Base-by-base conservation (phyloP, 768 basidiomycete species). In the Pleurotus salmoneostramineus region DNA sequence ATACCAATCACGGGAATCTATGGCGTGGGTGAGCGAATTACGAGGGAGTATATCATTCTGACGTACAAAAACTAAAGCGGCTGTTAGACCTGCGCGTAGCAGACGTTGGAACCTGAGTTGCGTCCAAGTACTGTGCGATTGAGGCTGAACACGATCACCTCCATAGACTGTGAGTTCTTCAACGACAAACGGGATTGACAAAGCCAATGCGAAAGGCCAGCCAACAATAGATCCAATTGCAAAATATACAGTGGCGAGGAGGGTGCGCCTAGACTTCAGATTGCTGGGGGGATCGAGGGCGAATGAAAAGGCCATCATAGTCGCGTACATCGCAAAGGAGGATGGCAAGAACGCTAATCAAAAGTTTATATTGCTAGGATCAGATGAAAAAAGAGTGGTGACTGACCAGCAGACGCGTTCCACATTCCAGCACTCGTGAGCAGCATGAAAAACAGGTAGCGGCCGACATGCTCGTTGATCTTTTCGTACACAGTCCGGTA, bases 201-300 rank as follows among this genome's bases (percentile, higher is more conserved):
- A 78, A 0, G 91, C 86, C 14, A 94, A 78, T n/a, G 91, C 79
- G 69, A 99, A 99, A 5, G 97, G 97, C 97, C 97, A 99, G 4
- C 96, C 97, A 35, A 98, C 82, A 50, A 98, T 83, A 1, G 87
- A 92, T 4, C 93, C 95, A 5, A 84, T 68, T 1, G 91, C 93
- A 67, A 94, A 92, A 49, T 79, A 72, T 47, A 88, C 58, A 0
- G 91, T 91, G 0, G 90, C 84, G 6, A 78, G 72, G 31, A 89
- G 69, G 7, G 89, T 87, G 35, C 89, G 79, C 47, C 74, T 75
- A 59, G 74, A 67, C 65, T 87, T 80, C 42, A 68, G 65, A 60
- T 75, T 66, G 63, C 78, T 84, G 0, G 88, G 75, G 3, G 88
- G 84, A 44, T 78, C 75, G 44, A 90, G 68, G 2, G 82, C 82